These are phyloP conservation scores for Acacia concinna DNA, from an alignment of 331 rosid genomes.

Conservation along the genomic window DNA sequence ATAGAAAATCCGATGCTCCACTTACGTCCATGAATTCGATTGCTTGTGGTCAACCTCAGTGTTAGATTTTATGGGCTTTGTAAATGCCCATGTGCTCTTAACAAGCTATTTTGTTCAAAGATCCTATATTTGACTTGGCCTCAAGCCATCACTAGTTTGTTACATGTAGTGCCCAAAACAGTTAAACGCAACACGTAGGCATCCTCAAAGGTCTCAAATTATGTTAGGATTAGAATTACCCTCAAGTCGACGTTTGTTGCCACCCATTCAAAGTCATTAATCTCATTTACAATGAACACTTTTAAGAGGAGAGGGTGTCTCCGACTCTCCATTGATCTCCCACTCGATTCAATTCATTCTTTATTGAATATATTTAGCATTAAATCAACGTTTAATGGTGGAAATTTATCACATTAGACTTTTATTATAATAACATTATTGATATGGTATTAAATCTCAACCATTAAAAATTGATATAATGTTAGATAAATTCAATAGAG, in stretches of 20 bases:
- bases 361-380: too few species aligned
- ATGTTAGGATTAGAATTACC: neutral
- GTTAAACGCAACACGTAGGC: neutral
- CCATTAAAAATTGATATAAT: too few species aligned
- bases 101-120: neutral
- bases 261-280: neutral
- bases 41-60: neutral
- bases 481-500: too few species aligned
- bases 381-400: too few species aligned
- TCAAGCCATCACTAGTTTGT: neutral
- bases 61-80: neutral
- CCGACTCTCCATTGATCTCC: too few species aligned
- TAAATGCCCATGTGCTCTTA: slow-evolving; percentile 13
- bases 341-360: too few species aligned
- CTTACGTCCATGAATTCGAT: neutral
- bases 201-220: too few species aligned
- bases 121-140: slow-evolving; percentile 25
- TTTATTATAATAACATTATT: too few species aligned
- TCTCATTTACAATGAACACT: too few species aligned
- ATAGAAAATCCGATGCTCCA: neutral
- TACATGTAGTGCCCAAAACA: neutral
- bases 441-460: too few species aligned
- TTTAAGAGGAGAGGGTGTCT: too few species aligned
- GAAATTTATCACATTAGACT: too few species aligned
- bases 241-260: neutral